Evolutionary conservation across 2,329 filamentous ascomycete genomes (phyloP).

Genomic region (Rutstroemia sp.): DNA sequence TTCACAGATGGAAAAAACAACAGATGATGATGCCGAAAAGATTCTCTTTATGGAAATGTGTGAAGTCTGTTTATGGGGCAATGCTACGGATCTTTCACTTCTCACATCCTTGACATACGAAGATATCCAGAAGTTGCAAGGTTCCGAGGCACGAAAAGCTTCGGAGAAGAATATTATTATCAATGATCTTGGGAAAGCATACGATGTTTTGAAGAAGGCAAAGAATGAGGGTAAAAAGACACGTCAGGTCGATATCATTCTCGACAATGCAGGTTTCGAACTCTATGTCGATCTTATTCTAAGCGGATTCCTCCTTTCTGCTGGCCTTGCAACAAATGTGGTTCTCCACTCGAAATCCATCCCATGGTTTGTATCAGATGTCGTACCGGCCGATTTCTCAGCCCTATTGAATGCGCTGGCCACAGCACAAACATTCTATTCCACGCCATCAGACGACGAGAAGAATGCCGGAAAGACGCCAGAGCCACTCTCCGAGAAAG

Average conservation of each 20-base stretch:
- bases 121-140: slow-evolving; percentile 94
- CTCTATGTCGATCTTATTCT: slow-evolving; percentile 91
- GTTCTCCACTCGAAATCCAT: slow-evolving; percentile 91
- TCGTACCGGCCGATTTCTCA: slow-evolving; percentile 76
- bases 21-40: slow-evolving; percentile 57
- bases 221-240: slow-evolving; percentile 56
- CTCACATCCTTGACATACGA: slow-evolving; percentile 87
- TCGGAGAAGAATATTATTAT: slow-evolving; percentile 87
- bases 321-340: slow-evolving; percentile 77
- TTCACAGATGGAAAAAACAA: slow-evolving; percentile 47
- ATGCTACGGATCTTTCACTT: slow-evolving; percentile 89
- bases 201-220: slow-evolving; percentile 58
- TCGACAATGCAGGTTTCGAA: slow-evolving; percentile 97
- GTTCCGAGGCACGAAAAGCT: slow-evolving; percentile 74
- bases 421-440: slow-evolving; percentile 71
- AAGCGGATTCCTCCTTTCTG: slow-evolving; percentile 79
- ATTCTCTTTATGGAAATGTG: slow-evolving; percentile 86
- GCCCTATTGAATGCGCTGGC: slow-evolving; percentile 77
- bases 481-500: slow-evolving; percentile 56
- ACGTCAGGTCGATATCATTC: slow-evolving; percentile 82
- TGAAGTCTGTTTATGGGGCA: slow-evolving; percentile 95
- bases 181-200: slow-evolving; percentile 74
- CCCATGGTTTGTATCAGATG: slow-evolving; percentile 97
- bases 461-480: slow-evolving; percentile 48
- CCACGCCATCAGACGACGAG: slow-evolving; percentile 63